phyloP scores from a whole-genome alignment of 352 stramenopile species.

The Pythium insidiosum region DNA sequence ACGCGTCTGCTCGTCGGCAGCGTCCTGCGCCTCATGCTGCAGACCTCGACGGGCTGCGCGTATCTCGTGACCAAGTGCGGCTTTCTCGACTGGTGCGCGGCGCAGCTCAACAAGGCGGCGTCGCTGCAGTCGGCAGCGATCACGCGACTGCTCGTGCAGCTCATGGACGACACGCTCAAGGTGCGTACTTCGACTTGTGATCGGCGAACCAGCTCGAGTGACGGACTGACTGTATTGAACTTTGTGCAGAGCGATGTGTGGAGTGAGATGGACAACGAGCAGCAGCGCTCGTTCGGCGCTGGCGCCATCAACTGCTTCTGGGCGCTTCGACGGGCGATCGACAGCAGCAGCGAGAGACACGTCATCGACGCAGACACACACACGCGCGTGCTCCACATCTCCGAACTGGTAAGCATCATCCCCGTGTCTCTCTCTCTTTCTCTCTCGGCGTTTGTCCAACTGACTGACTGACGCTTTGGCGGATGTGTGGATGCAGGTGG shows the following conservation, averaged over 20 bases:
- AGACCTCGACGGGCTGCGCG: constrained; percentile 31
- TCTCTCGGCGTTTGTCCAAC: no score
- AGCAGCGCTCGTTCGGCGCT: constrained; percentile 28
- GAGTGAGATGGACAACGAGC: constrained; percentile 21
- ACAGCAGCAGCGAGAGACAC: neutral
- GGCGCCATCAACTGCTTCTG: constrained; percentile 33
- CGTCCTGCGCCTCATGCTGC: constrained; percentile 43
- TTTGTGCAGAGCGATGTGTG: constrained; percentile 14
- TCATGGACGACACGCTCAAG: constrained; percentile 29
- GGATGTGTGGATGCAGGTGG: no score
- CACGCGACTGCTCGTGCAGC: constrained; percentile 25
- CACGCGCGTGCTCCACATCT: no score
- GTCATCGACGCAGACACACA: no score
- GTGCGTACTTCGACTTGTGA: constrained; percentile 17
- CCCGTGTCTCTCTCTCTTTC: no score
- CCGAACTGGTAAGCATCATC: no score
- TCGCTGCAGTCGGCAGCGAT: constrained; percentile 19
- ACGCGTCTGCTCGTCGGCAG: constrained; percentile 60
- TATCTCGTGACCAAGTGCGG: constrained; percentile 59
- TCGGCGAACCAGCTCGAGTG: no score
- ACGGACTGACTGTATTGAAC: neutral
- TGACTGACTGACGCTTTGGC: no score
- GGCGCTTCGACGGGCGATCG: constrained; percentile 15
- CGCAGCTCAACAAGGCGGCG: constrained; percentile 22
- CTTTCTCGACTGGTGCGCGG: constrained; percentile 52